A percentile compares a stretch with the other conserved stretches of the same genome.
These are phyloP conservation scores for Ogataea paradorogensis DNA, from an alignment of 805 yeast species.

Conservation along the genomic window DNA sequence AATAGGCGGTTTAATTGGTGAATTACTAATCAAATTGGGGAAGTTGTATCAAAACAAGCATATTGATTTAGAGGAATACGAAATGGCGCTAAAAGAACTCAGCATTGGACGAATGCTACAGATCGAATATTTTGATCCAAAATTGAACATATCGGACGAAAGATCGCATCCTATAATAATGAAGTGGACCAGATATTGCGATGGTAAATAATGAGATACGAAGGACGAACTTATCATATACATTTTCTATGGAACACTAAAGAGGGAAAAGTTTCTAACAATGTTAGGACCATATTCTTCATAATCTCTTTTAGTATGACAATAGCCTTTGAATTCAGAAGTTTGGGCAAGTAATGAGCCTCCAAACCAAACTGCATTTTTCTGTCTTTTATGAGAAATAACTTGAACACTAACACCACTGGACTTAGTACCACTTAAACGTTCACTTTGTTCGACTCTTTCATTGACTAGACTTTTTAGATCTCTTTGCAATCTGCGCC, in stretches of 20 bases:
- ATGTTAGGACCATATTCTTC: constrained; percentile 98
- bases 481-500: constrained; percentile 96
- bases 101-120: constrained; percentile 57
- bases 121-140: constrained; percentile 49
- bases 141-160: constrained; percentile 37
- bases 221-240: background rate
- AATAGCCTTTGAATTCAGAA: constrained; percentile 91
- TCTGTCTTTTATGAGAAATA: constrained; percentile 93
- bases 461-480: constrained; percentile 82
- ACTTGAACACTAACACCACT: constrained; percentile 97
- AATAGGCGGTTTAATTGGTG: constrained; percentile 66
- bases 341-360: constrained; percentile 97
- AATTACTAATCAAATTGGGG: constrained; percentile 49
- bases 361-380: constrained; percentile 99
- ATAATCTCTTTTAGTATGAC: constrained; percentile 95
- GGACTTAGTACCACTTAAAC: constrained; percentile 67
- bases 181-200: constrained; percentile 26
- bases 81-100: constrained; percentile 49
- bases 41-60: constrained; percentile 4
- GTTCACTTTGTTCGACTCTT: constrained; percentile 80
- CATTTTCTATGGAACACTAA: constrained; percentile 68
- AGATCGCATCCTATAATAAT: constrained; percentile 29
- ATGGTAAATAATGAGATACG: background rate
- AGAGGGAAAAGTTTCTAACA: constrained; percentile 93
- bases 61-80: constrained; percentile 16